Percentiles rank a stretch among this genome's conserved stretches.
Conservation (phyloP, 2,329 filamentous ascomycete species). For the Rachicladosporium sp. region DNA sequence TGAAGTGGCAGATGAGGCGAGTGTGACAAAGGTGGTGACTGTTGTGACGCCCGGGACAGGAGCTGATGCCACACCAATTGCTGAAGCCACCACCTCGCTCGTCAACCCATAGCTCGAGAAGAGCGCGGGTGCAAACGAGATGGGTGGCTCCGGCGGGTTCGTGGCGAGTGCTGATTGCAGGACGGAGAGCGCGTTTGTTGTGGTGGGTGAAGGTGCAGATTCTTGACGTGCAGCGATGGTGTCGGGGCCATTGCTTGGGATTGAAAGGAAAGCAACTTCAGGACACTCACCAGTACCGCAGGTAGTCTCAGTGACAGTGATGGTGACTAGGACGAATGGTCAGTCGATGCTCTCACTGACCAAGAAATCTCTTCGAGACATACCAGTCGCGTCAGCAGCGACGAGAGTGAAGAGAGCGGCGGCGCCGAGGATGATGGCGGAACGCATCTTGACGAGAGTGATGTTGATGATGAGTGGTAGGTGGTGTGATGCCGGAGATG, state of each 20-base stretch:
- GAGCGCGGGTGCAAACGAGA: conserved; percentile 8
- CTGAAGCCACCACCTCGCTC: not conserved
- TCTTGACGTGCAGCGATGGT: conserved; percentile 5
- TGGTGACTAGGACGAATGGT: conserved; percentile 3
- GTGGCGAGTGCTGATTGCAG: conserved; percentile 9
- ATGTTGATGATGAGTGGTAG: conserved; percentile 1
- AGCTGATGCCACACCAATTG: not conserved
- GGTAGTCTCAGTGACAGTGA: conserved; percentile 4
- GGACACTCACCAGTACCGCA: conserved; percentile 7
- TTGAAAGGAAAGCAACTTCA: conserved; percentile 4
- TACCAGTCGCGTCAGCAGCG: conserved; percentile 5
- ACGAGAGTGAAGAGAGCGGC: conserved; percentile 3
- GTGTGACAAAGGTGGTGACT: conserved; percentile 2
- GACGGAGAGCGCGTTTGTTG: conserved; percentile 8
- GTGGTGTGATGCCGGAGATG: not conserved
- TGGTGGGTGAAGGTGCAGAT: conserved; percentile 3
- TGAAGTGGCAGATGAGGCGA: conserved; percentile 2
- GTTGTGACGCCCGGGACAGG: conserved; percentile 2
- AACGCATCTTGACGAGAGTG: conserved; percentile 4
- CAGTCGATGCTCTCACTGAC: not conserved
- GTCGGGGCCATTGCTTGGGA: conserved; percentile 4
- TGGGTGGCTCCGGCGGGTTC: conserved; percentile 6
- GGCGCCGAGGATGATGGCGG: conserved; percentile 4
- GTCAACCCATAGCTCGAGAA: conserved; percentile 10
- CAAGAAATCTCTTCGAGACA: not conserved